Percentiles rank a stretch among this genome's conserved stretches.
These are phyloP conservation scores for Steccherinum ochraceum DNA, from an alignment of 768 basidiomycete species.

Conservation along the genomic window DNA sequence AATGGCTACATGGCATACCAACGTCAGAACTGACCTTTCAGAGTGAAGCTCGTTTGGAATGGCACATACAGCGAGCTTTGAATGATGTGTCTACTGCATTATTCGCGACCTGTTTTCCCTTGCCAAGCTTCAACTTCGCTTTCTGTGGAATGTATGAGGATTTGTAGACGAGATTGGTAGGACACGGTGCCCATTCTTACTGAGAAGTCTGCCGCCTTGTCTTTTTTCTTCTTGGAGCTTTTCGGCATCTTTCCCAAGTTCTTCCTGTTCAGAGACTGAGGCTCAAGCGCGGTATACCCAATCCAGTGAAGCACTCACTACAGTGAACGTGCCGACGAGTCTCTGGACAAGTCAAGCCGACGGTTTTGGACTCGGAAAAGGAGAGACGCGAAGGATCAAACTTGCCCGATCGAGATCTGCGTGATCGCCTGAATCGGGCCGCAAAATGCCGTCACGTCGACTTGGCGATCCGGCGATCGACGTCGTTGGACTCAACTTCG, in stretches of 20 bases:
- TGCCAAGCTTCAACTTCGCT: constrained; percentile 95
- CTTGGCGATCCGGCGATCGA: too few relatives aligned
- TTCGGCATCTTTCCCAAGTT: constrained; percentile 61
- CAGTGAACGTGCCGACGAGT: too few relatives aligned
- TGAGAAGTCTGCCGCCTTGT: constrained; percentile 82
- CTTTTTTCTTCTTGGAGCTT: constrained; percentile 79
- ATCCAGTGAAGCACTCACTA: too few relatives aligned
- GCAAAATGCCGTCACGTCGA: too few relatives aligned
- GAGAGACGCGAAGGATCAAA: too few relatives aligned
- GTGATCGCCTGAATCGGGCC: too few relatives aligned
- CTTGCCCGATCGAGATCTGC: too few relatives aligned
- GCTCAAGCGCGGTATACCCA: not conserved
- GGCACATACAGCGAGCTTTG: constrained; percentile 93
- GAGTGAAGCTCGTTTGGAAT: too few relatives aligned
- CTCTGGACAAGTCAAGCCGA: too few relatives aligned
- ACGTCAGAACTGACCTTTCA: not conserved
- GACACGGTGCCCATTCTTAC: constrained; percentile 31
- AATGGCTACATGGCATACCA: too few relatives aligned
- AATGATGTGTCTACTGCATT: constrained; percentile 96
- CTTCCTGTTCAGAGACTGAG: not conserved
- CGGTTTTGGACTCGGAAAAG: too few relatives aligned
- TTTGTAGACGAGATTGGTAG: not conserved
- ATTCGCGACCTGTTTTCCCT: constrained; percentile 73
- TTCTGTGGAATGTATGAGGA: constrained; percentile 50
- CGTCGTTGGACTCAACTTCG: too few relatives aligned